A percentile compares a stretch with the other conserved stretches of the same genome.
These are phyloP conservation scores for Fraxinus baroniana DNA, from an alignment of 305 asterid genomes.

Conservation along the genomic window DNA sequence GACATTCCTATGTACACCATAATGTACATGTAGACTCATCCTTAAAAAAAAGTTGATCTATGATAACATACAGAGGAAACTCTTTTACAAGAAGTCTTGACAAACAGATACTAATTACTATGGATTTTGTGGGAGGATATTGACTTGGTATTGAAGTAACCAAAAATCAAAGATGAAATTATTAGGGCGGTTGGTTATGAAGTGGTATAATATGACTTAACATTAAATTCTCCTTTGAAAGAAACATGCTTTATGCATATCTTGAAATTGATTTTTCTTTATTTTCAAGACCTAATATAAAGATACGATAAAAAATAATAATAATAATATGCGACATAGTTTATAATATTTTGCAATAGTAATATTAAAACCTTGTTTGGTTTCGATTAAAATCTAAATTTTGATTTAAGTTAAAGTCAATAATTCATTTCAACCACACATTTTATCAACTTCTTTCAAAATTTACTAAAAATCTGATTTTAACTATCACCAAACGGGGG, in stretches of 20 bases:
- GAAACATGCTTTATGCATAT: not conserved
- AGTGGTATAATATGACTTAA: not conserved
- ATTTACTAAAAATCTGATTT: too few relatives aligned
- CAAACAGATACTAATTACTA: not conserved
- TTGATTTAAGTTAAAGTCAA: too few relatives aligned
- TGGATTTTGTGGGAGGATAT: not conserved
- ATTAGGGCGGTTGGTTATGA: not conserved
- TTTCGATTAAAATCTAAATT: too few relatives aligned
- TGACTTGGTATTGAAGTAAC: not conserved
- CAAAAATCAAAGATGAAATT: not conserved
- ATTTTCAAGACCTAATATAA: not conserved
- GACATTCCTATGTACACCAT: too few relatives aligned
- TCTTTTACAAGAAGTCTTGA: too few relatives aligned
- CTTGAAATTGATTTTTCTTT: not conserved
- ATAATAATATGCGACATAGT: not conserved
- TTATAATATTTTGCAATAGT: not conserved
- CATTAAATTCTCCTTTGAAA: not conserved
- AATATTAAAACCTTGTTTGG: too few relatives aligned
- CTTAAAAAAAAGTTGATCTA: too few relatives aligned
- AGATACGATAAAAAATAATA: not conserved
- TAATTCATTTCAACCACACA: too few relatives aligned
- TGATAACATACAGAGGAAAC: not conserved
- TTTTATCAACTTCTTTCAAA: too few relatives aligned
- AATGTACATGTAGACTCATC: too few relatives aligned
- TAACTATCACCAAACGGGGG: too few relatives aligned